These are phyloP conservation scores for Gentiana macrophylla DNA, from an alignment of 257 asterid species.

Conservation along the genomic window DNA sequence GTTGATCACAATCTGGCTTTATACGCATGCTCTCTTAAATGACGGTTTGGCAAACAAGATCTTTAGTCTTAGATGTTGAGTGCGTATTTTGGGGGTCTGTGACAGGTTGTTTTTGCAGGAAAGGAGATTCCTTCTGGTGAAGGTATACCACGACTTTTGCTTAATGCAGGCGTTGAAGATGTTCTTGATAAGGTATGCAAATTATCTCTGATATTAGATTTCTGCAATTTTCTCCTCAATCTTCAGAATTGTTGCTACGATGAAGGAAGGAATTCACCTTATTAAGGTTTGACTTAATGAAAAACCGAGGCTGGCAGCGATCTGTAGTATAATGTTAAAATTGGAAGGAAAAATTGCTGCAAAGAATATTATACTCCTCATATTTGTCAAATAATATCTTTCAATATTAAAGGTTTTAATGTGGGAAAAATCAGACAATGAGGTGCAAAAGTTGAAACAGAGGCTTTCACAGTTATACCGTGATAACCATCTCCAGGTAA, in stretches of 20 bases:
- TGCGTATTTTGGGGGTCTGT: not conserved
- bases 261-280: not conserved
- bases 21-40: too few relatives aligned
- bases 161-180: conserved; percentile 58
- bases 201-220: not conserved
- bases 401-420: conserved; percentile 43
- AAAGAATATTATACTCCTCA: not conserved
- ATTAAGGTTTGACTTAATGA: not conserved
- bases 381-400: conserved; percentile 5
- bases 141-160: conserved; percentile 34
- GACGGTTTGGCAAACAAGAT: not conserved
- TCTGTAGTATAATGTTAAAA: too few relatives aligned
- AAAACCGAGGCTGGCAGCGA: too few relatives aligned
- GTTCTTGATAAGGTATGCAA: conserved; percentile 57
- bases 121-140: conserved; percentile 59
- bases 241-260: not conserved
- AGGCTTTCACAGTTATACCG: conserved; percentile 69
- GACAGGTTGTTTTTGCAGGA: conserved; percentile 31
- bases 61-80: not conserved
- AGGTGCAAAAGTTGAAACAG: conserved; percentile 52
- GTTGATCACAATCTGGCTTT: too few relatives aligned
- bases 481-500: conserved; percentile 59
- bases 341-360: too few relatives aligned
- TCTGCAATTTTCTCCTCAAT: not conserved
- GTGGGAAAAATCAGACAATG: conserved; percentile 50